Conservation (phyloP, 148 eudicot genomes). For the Silene uniflora region DNA sequence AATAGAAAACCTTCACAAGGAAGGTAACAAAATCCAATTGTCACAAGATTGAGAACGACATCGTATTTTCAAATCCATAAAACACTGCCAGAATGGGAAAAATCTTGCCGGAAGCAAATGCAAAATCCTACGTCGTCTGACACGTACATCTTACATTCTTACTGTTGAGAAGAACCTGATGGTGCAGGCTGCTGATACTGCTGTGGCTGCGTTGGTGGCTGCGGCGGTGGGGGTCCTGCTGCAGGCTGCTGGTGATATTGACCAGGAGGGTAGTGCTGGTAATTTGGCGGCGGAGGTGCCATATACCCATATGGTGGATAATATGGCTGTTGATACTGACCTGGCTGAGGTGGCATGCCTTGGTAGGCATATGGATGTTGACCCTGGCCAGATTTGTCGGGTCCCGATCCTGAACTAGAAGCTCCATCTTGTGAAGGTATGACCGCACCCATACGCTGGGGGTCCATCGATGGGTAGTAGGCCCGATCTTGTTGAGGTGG, state of each 20-base stretch:
- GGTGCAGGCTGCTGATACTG: slow-evolving; percentile 22
- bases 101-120: background rate
- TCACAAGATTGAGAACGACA: slow-evolving; percentile 12
- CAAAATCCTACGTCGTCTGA: background rate
- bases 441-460: slow-evolving; percentile 93
- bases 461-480: slow-evolving; percentile 93
- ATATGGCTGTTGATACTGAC: slow-evolving; percentile 61
- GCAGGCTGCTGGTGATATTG: slow-evolving; percentile 30
- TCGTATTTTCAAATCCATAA: slow-evolving; percentile 5
- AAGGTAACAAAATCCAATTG: slow-evolving; percentile 3
- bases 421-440: slow-evolving; percentile 66
- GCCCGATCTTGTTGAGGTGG: slow-evolving; percentile 64
- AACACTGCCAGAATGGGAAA: slow-evolving; percentile 13
- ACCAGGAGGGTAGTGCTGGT: slow-evolving; percentile 66
- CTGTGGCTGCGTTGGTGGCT: slow-evolving; percentile 27
- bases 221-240: slow-evolving; percentile 27
- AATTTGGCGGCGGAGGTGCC: slow-evolving; percentile 53
- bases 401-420: slow-evolving; percentile 47
- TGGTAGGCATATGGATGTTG: slow-evolving; percentile 37
- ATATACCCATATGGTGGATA: slow-evolving; percentile 73
- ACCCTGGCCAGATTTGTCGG: slow-evolving; percentile 40
- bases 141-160: slow-evolving; percentile 8
- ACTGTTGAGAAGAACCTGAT: slow-evolving; percentile 27
- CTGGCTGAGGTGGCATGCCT: slow-evolving; percentile 53
- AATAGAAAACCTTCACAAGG: background rate